phyloP scores from a whole-genome alignment of 805 yeast species.

The Lachancea meyersii region DNA sequence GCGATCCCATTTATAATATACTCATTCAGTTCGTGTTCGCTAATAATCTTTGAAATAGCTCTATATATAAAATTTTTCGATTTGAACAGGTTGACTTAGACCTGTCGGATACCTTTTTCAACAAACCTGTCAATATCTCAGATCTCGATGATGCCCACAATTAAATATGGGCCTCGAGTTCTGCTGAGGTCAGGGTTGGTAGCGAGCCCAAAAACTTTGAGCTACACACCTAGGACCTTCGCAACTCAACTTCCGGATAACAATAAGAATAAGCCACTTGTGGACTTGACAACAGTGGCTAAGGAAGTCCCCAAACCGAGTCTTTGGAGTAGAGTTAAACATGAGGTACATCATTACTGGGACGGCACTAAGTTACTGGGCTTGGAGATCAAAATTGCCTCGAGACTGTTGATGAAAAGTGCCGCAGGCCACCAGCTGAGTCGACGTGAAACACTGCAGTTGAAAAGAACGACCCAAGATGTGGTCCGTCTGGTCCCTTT shows the following conservation, averaged over 20 bases:
- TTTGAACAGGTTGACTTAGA: no score
- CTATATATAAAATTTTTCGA: no score
- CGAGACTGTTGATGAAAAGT: conserved; percentile 72
- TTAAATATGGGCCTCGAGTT: conserved; percentile 1
- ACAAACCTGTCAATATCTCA: neutral
- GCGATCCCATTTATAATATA: no score
- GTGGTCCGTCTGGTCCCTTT: conserved; percentile 86
- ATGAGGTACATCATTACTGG: conserved; percentile 90
- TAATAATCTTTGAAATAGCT: no score
- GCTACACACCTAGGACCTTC: neutral
- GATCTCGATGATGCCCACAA: neutral
- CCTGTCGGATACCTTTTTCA: neutral
- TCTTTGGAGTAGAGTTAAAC: conserved; percentile 79
- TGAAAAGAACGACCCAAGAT: conserved; percentile 81
- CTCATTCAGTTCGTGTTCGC: no score
- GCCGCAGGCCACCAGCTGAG: conserved; percentile 86
- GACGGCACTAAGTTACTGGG: conserved; percentile 92
- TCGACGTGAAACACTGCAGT: conserved; percentile 83
- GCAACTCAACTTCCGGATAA: conserved; percentile 4
- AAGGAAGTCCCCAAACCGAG: conserved; percentile 38
- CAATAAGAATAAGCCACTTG: neutral
- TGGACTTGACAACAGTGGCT: neutral
- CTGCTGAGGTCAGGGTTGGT: neutral
- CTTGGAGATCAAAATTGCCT: conserved; percentile 77
- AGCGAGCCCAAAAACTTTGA: neutral